Evolutionary conservation across 495 filamentous ascomycete genomes (phyloP).

Genomic region (Pseudoneurospora amorphoporcata): DNA sequence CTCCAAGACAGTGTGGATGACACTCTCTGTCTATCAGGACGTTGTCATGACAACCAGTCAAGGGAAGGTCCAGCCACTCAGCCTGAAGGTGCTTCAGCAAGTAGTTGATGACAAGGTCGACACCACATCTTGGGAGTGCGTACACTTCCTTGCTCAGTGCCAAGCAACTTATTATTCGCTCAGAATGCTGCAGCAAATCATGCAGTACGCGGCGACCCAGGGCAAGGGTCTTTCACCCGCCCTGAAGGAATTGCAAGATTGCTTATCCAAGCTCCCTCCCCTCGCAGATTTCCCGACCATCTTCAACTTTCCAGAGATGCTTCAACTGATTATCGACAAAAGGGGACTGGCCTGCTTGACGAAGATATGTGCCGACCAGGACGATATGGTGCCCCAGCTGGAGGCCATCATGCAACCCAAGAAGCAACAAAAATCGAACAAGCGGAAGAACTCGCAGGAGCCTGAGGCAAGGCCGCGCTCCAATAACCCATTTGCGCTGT

Average conservation of each 20-base stretch:
- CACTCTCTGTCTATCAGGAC: conserved; percentile 34
- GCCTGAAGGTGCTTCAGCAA: conserved; percentile 15
- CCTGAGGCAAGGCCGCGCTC: neutral
- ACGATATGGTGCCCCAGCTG: conserved; percentile 10
- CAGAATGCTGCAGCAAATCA: conserved; percentile 50
- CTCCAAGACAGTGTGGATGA: conserved; percentile 21
- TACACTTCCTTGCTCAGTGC: conserved; percentile 54
- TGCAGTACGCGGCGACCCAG: conserved; percentile 19
- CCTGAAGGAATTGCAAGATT: neutral
- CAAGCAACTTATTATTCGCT: conserved; percentile 57
- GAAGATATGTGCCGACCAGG: conserved; percentile 3
- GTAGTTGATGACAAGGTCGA: conserved; percentile 12
- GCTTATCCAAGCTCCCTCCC: conserved; percentile 9
- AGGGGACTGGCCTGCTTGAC: conserved; percentile 8
- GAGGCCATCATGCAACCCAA: conserved; percentile 1
- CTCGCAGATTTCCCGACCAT: conserved; percentile 12
- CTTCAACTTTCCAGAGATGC: conserved; percentile 7
- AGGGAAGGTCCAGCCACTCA: conserved; percentile 18
- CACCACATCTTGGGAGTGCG: conserved; percentile 42
- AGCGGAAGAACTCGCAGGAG: neutral
- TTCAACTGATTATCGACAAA: conserved; percentile 3
- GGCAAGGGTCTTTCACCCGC: neutral
- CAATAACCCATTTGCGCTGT: neutral
- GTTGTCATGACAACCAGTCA: conserved; percentile 25
- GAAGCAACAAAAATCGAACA: neutral